Base-by-base conservation (phyloP, 257 asterid genomes). In the Scutellaria baicalensis region DNA sequence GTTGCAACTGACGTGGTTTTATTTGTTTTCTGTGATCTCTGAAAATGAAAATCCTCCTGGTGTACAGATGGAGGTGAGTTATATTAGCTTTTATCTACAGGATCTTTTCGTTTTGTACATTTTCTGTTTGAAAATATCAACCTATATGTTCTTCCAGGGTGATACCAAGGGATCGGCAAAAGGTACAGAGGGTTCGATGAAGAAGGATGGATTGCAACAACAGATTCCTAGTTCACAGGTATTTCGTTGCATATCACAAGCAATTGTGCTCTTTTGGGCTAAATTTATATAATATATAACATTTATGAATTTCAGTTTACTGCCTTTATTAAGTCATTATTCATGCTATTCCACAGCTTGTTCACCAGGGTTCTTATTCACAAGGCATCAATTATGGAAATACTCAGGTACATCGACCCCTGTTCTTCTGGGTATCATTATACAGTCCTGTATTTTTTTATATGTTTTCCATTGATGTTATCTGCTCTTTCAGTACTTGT, bases 61-160 rank as follows among this genome's bases (percentile, higher is more conserved):
- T 71, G 64, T 58, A 75, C 90, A 92, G 98, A 79, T 88, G 86
- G 98, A 92, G 96, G 96, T 92, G 72, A 81, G 81, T 61, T 18
- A 20, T 60, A 11, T 54, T n/a, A 35, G n/a, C 54, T 33, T 68
- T 63, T 10, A 11, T 38, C 5, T 31, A 48, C 11, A 11, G 13
- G 31, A 20, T 6, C 35, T 44, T 52, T 44, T 54, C 13, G 31
- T 43, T 27, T 36, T 6, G 16, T 6, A 13, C 9, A 50, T n/a
- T 21, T 57, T 72, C 18, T 17, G 8, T 42, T 48, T 60, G 40
- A 27, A 56, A 66, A 39, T 9, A 16, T 4, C 36, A 14, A 66
- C 62, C 14, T 71, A 57, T 44, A 36, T 58, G 59, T 47, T 62
- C 69, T 66, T 27, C 55, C 79, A 92, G 98, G 98, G 97, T 77